Evolutionary conservation across 495 filamentous ascomycete species (phyloP).

Genomic region (Stereocaulon alpinum): DNA sequence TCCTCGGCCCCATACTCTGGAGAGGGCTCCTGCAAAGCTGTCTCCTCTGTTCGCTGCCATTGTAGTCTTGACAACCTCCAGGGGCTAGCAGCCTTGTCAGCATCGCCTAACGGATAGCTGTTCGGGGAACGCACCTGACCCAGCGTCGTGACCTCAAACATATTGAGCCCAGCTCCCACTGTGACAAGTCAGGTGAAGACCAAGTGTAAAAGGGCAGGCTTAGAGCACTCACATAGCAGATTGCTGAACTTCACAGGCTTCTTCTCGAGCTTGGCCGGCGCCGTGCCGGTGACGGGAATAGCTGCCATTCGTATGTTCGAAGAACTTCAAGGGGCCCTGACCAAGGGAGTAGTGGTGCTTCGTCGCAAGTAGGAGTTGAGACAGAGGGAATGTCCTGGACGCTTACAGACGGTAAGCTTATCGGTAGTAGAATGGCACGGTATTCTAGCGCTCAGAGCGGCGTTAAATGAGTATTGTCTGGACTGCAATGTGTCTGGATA

Average conservation of each 20-base stretch:
- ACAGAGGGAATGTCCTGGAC: neutral
- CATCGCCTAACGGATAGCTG: neutral
- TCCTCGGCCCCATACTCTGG: constrained; percentile 85
- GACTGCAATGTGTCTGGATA: neutral
- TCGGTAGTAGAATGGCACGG: neutral
- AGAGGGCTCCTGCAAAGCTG: constrained; percentile 69
- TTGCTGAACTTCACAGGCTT: constrained; percentile 99
- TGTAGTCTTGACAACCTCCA: constrained; percentile 98
- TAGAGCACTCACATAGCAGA: constrained; percentile 55
- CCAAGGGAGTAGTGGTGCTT: constrained; percentile 82
- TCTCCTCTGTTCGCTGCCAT: constrained; percentile 95
- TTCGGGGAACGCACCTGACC: constrained; percentile 50
- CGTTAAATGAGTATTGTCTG: neutral
- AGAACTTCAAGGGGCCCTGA: constrained; percentile 65
- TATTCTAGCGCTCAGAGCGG: neutral
- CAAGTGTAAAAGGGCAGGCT: neutral
- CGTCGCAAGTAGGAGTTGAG: constrained; percentile 42
- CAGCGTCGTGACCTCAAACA: constrained; percentile 92
- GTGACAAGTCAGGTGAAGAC: constrained; percentile 14
- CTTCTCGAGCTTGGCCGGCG: constrained; percentile 72
- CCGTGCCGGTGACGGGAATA: constrained; percentile 36
- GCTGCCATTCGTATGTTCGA: constrained; percentile 45
- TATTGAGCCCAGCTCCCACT: constrained; percentile 91
- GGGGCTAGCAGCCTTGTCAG: constrained; percentile 48
- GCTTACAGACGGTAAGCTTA: too few species aligned